Evolutionary conservation across 2,329 filamentous ascomycete genomes (phyloP), one percentile per base, ranked within the genome.

Genomic region (Dothideomycetes sp.): DNA sequence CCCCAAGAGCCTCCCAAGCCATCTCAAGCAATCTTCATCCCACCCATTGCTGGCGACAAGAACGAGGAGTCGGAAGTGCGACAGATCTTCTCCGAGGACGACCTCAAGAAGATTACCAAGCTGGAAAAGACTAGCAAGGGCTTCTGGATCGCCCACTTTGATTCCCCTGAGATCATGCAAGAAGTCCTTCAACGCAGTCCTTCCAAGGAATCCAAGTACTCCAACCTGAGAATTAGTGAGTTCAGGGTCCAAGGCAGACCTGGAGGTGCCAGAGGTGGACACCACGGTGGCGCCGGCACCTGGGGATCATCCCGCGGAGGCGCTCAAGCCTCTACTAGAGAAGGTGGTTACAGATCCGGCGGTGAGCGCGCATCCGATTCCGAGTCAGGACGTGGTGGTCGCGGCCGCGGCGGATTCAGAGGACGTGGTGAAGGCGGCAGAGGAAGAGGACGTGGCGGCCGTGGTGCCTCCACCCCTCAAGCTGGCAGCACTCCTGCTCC

Each of bases 61-160:
- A 82, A 75, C 39, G 84, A 89, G 48, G 84, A 94, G 22, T 34
- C 39, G 7, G 84, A 88, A 45, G 81, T 85, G 41, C 79, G 84
- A 24, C 49, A 54, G 31, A 70, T 94, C 17, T 89, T 98, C 56
- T 70, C 77, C 1, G 79, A 91, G 10, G 84, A 94, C 52, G 86
- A 95, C 56, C 80, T 77, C 56, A 58, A 74, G 22, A 95, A 93
- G 66, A 85, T 95, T 48, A 62, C 76, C 40, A 69, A 68, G 53
- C 61, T 75, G 41, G 68, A 70, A 54, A 88, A 85, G 63, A 84
- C 79, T 67, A 84, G 79, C 69, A 77, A 77, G 53, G 77, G 78
- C 45, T 86, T 86, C 66, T 88, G 81, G 64, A 84, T 94, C 36
- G 86, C 85, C 18, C 81, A 88, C 49, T 96, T 96, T 65, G 77